Percentiles rank a stretch among this genome's conserved stretches.
Conservation (phyloP, 768 basidiomycete species). For the Leucocoprinus birnbaumii region DNA sequence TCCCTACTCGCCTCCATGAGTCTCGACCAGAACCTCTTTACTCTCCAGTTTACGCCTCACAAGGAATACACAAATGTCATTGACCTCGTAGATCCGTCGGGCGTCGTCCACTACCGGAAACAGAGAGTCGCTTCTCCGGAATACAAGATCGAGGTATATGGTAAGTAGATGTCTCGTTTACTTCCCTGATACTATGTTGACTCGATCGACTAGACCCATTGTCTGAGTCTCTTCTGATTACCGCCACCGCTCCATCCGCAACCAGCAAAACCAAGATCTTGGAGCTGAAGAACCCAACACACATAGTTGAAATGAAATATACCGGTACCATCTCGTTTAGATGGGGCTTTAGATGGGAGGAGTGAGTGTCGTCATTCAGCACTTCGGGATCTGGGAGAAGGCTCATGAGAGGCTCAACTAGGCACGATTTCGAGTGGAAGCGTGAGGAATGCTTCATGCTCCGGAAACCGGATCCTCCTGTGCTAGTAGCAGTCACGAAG, state of each 20-base stretch:
- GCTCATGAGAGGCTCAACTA: constrained; percentile 23
- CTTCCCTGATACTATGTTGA: neutral
- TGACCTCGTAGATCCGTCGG: constrained; percentile 68
- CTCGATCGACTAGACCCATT: constrained; percentile 53
- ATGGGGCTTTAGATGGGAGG: constrained; percentile 83
- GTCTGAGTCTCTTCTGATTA: constrained; percentile 68
- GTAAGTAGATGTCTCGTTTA: constrained; percentile 32
- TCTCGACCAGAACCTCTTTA: constrained; percentile 84
- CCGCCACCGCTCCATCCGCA: constrained; percentile 59
- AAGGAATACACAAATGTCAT: constrained; percentile 56
- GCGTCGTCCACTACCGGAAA: constrained; percentile 70
- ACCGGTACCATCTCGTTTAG: constrained; percentile 72
- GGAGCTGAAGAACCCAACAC: constrained; percentile 73
- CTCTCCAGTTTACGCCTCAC: constrained; percentile 62
- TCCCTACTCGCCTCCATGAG: constrained; percentile 49
- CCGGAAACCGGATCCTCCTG: constrained; percentile 84
- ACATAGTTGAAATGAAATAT: constrained; percentile 66
- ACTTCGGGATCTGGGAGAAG: neutral
- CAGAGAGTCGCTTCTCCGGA: constrained; percentile 49
- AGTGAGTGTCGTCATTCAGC: constrained; percentile 41
- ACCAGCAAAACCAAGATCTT: constrained; percentile 73
- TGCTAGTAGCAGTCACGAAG: constrained; percentile 79
- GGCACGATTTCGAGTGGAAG: constrained; percentile 86
- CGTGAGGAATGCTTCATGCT: constrained; percentile 80
- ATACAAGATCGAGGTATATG: constrained; percentile 68